A percentile compares a stretch with the other conserved stretches of the same genome.
Evolutionary conservation across 1,139 yeast species (phyloP).

Genomic region (Geotrichum restrictum): DNA sequence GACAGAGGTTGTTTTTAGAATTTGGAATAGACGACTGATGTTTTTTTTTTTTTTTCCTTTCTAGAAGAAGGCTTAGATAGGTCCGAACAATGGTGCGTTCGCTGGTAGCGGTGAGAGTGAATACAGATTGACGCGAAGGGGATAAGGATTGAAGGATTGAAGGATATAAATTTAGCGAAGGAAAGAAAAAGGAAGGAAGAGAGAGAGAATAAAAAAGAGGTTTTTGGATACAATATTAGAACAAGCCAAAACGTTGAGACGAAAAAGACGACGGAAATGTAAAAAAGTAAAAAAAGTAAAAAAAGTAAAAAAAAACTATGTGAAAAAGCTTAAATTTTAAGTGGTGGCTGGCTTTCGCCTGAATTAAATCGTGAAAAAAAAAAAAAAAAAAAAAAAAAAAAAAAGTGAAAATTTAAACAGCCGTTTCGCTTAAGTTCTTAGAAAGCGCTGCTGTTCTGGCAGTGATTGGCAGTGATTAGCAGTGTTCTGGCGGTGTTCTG

Average conservation of each 20-base stretch:
- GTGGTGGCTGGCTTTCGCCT: slow-evolving; percentile 2
- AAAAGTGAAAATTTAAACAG: neutral
- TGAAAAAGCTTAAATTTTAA: neutral
- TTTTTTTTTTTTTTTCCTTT: too few relatives aligned
- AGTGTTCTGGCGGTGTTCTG: too few relatives aligned
- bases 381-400: neutral
- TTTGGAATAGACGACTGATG: too few relatives aligned
- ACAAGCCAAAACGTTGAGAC: neutral
- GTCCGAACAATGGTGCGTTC: too few relatives aligned
- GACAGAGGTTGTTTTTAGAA: too few relatives aligned
- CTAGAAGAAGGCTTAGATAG: too few relatives aligned
- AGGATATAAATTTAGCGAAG: neutral
- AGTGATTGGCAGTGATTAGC: too few relatives aligned
- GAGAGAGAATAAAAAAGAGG: neutral
- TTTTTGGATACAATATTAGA: neutral
- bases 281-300: neutral
- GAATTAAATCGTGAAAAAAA: neutral
- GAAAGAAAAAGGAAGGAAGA: neutral
- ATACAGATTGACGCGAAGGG: too few relatives aligned
- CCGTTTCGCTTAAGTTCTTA: neutral
- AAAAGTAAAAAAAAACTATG: neutral
- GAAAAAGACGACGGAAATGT: neutral
- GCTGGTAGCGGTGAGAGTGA: too few relatives aligned
- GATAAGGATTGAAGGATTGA: neutral
- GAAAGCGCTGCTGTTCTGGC: too few relatives aligned